These are phyloP conservation scores for Ceratocystis harringtonii DNA, from an alignment of 2,329 filamentous ascomycete genomes.

Conservation along the genomic window DNA sequence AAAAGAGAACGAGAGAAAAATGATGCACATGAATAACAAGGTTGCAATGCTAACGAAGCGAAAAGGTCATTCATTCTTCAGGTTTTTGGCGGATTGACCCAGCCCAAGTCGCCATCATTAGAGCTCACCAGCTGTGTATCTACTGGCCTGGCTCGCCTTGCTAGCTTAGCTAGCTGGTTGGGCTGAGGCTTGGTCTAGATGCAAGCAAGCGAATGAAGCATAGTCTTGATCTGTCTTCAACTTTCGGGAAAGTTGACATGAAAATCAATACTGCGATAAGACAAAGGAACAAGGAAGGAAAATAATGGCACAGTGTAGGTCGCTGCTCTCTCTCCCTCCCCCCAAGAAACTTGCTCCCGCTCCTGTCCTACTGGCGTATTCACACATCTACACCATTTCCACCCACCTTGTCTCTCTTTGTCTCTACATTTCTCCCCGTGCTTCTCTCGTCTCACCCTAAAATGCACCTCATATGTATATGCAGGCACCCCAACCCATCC, in stretches of 20 bases:
- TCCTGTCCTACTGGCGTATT: neutral
- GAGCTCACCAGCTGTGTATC: neutral
- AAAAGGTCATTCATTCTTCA: neutral
- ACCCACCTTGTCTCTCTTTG: neutral
- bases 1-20: neutral
- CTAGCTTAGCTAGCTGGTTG: neutral
- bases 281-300: neutral
- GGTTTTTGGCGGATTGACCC: neutral
- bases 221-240: neutral
- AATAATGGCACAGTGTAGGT: neutral
- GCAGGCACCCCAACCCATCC: conserved; percentile 2
- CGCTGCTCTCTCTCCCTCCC: neutral
- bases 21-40: neutral
- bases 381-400: neutral
- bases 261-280: neutral
- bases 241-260: neutral
- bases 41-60: neutral
- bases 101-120: neutral
- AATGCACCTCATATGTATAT: neutral
- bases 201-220: neutral
- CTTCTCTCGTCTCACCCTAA: neutral
- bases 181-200: neutral
- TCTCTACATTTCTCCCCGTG: neutral
- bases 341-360: neutral
- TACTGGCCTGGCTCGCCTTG: neutral